Percentiles rank a stretch among this genome's conserved stretches.
Evolutionary conservation across 2,329 filamentous ascomycete species (phyloP).

Genomic region (Colletotrichum tanaceti): DNA sequence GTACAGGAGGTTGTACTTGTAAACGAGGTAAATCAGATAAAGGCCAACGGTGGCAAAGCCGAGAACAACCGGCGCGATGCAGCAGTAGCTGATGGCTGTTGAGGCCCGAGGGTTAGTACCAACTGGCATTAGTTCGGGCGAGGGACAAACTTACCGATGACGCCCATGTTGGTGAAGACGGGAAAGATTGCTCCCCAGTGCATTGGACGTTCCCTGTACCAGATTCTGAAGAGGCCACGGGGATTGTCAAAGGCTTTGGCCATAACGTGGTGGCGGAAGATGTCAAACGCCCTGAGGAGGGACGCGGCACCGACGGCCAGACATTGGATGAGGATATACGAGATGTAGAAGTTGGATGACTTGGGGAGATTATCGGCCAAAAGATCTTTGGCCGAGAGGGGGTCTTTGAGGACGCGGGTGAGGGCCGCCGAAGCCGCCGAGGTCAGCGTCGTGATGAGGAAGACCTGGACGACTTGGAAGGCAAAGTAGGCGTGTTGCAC

Average conservation of each 20-base stretch:
- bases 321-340: conserved; percentile 94
- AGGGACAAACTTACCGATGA: conserved; percentile 71
- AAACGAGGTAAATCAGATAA: conserved; percentile 85
- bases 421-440: conserved; percentile 76
- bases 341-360: conserved; percentile 88
- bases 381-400: conserved; percentile 52
- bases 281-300: conserved; percentile 76
- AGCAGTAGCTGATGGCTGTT: conserved; percentile 83
- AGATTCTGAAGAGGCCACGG: conserved; percentile 81
- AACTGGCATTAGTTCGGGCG: background rate
- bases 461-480: conserved; percentile 86
- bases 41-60: conserved; percentile 85
- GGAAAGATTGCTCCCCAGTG: conserved; percentile 89
- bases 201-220: conserved; percentile 77
- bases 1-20: conserved; percentile 90
- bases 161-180: conserved; percentile 82
- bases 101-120: conserved; percentile 41
- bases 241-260: conserved; percentile 83
- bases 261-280: conserved; percentile 68
- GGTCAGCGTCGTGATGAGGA: conserved; percentile 82
- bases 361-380: conserved; percentile 78
- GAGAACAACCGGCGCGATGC: conserved; percentile 86
- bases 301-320: conserved; percentile 80
- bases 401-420: conserved; percentile 61
- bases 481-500: conserved; percentile 84